Evolutionary conservation across 768 basidiomycete species (phyloP), one percentile per base, ranked within the genome.

Genomic region (Mrakia blollopis): DNA sequence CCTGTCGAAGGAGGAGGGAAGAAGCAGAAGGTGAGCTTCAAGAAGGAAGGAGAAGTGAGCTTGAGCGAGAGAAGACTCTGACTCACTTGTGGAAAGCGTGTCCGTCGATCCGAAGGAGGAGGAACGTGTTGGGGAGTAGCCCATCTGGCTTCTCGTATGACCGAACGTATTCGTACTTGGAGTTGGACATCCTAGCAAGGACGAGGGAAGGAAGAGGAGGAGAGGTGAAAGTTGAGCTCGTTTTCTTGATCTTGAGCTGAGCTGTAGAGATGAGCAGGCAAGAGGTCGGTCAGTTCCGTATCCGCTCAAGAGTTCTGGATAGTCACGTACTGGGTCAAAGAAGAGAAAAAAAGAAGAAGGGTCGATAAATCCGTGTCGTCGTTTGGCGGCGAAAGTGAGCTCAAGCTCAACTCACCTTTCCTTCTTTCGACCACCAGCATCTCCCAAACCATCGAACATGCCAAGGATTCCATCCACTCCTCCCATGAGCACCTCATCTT

Each of bases 151-250:
- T 88, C 83, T 99, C 96, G 82, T 91, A 98, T 50, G 87, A 87
- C 80, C 89, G 88, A 18, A 98, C 97, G 84, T 98, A 96, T 60
- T 91, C 91, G 81, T 89, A 99, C 81, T 89, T 91, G n/a, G 92
- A 91, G 80, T 91, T 92, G 21, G 96, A 94, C 96, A 99, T 98
- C 32, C 9, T 0, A 28, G 44, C n/a, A 3, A 6, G 28, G 62
- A 23, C 41, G 11, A 13, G 63, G 47, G 41, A 25, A 68, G 65
- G 23, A 16, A 25, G 21, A 18, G 63, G n/a, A 16, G 63, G 65
- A 25, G 13, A 25, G 57, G 28, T 7, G 23, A 57, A 18, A 9
- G 65, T 6, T 57, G 57, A 57, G 25, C 25, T 57, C 7, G 57
- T 57, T 25, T 11, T 44, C 44, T 50, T 18, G 13, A 3, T 44